Evolutionary conservation across 2,329 filamentous ascomycete genomes (phyloP), one percentile per base, ranked within the genome.

Genomic region (Xylaria polymorpha): DNA sequence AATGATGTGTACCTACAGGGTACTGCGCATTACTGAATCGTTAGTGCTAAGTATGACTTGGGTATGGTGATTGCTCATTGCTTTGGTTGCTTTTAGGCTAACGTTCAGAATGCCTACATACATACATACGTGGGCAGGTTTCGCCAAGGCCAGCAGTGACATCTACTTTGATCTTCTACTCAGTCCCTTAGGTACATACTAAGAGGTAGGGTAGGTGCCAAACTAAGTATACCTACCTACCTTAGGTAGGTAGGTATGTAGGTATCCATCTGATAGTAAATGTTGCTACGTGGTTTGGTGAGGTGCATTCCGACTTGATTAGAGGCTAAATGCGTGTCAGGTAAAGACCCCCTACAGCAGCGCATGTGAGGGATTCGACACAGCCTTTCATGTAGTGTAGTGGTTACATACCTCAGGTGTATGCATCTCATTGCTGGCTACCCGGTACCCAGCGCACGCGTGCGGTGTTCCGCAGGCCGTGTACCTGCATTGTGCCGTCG

Each of bases 21-120:
- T 29, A 50, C 46, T 51, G 25, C 32, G 48, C 48, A 50, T 14
- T 32, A 29, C 48, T 51, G 48, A 48, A 29, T 51, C 25, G 48
- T 32, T 51, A 51, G 48, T 48, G 43, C 18, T 37, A 37, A 37
- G 8, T 37, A 37, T 37, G 35, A 37, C 10, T 37, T 37, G 35
- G 35, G 10, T 37, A 37, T 37, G 35, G 35, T 12, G 35, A 37
- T 37, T 12, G 35, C 10, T 37, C 35, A 37, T 37, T 12, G 35
- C 10, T 37, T 12, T 4, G 35, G 35, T 9, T 37, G 35, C 35
- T 37, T 37, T 37, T 37, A 37, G 35, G 35, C 35, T 37, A 37
- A 37, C 35, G 32, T 4, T 35, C 32, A 8, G 32, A 35, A 35
- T 35, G 32, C 4, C 8, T 35, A 35, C 32, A 35, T 35, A 35